These are phyloP conservation scores for Graphiopsis chlorocephala DNA, from an alignment of 2,329 filamentous ascomycete species.

Conservation along the genomic window DNA sequence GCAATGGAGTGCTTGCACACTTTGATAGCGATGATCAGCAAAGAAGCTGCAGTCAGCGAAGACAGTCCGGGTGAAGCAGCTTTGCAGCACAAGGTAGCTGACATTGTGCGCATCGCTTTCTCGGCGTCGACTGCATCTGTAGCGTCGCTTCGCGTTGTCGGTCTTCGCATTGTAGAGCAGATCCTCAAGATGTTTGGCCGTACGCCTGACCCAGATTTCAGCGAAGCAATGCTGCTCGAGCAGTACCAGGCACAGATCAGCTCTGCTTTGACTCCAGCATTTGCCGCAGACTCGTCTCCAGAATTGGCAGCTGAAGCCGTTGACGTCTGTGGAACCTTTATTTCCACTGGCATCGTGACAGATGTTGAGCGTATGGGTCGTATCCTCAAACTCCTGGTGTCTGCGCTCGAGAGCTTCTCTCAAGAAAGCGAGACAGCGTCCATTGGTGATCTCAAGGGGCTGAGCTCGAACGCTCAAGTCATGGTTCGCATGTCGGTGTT, in stretches of 20 bases:
- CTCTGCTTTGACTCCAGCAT: conserved; percentile 91
- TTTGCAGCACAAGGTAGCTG: conserved; percentile 78
- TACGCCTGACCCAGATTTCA: conserved; percentile 91
- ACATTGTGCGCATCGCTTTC: conserved; percentile 95
- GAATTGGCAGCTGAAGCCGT: conserved; percentile 94
- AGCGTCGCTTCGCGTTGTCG: conserved; percentile 83
- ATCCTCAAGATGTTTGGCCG: conserved; percentile 95
- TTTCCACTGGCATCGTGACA: conserved; percentile 93
- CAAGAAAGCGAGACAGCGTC: conserved; percentile 73
- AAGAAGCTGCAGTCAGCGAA: conserved; percentile 73
- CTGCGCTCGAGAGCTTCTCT: conserved; percentile 88
- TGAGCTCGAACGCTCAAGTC: conserved; percentile 93
- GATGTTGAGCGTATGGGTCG: conserved; percentile 98
- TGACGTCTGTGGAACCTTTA: conserved; percentile 96
- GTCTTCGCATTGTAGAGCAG: conserved; percentile 88
- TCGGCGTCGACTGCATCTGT: conserved; percentile 94
- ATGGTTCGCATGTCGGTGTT: conserved; percentile 99
- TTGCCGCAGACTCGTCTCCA: conserved; percentile 91
- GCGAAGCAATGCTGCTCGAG: conserved; percentile 93
- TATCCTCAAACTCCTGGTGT: conserved; percentile 89
- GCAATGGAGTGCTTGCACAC: conserved; percentile 86
- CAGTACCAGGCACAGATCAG: conserved; percentile 99
- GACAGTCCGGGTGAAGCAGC: conserved; percentile 74
- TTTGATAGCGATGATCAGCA: conserved; percentile 73
- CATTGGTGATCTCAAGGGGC: conserved; percentile 87